These are phyloP conservation scores for Teunomyces panamensis DNA, from an alignment of 805 yeast species.

Conservation along the genomic window DNA sequence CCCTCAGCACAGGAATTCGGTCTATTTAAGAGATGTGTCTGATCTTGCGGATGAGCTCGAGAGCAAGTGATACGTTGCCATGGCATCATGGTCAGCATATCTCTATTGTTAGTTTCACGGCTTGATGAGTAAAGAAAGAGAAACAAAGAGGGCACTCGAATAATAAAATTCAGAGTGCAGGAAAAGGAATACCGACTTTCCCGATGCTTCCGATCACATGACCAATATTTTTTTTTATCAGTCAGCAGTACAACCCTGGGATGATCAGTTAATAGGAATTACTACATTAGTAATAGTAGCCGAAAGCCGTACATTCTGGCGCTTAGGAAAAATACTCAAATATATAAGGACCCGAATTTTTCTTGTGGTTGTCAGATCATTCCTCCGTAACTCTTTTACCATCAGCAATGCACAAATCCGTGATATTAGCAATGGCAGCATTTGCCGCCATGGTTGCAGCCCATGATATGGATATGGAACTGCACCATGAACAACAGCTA, in stretches of 20 bases:
- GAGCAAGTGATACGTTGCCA: too few relatives aligned
- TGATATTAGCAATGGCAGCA: background rate
- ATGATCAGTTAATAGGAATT: conserved; percentile 1
- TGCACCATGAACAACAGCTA: background rate
- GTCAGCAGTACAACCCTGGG: background rate
- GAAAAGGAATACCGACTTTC: background rate
- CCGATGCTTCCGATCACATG: conserved; percentile 15
- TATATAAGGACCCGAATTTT: background rate
- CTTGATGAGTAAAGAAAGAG: background rate
- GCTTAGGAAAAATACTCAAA: background rate
- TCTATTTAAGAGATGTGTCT: too few relatives aligned
- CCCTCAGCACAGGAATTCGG: too few relatives aligned
- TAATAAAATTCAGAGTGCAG: background rate
- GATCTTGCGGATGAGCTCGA: too few relatives aligned
- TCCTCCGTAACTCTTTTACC: background rate
- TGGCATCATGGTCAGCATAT: too few relatives aligned
- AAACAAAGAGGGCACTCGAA: background rate
- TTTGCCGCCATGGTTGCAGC: background rate
- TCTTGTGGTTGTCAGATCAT: background rate
- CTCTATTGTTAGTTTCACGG: background rate
- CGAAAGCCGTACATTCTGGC: background rate
- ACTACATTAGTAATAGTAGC: conserved; percentile 2
- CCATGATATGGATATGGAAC: background rate
- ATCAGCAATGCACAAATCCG: background rate
- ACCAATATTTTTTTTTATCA: background rate